phyloP scores from a whole-genome alignment of 2,329 filamentous ascomycete species.

The Rhinocladiella similis region DNA sequence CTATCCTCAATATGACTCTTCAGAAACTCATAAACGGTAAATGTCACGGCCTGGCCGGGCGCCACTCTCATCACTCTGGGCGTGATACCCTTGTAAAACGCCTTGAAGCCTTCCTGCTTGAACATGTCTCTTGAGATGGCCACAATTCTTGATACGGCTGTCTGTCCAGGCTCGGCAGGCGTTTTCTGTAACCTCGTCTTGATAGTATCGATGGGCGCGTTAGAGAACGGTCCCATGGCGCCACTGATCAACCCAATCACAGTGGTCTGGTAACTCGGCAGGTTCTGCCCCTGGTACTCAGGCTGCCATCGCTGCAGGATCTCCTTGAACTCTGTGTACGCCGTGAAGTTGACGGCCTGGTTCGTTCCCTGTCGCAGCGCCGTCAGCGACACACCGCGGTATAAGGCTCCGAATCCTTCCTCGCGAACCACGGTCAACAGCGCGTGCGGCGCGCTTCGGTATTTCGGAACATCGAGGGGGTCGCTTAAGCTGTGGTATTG shows the following conservation, averaged over 20 bases:
- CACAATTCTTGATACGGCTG: constrained; percentile 75
- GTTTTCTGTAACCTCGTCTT: constrained; percentile 95
- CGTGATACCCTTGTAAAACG: constrained; percentile 99
- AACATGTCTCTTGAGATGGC: constrained; percentile 82
- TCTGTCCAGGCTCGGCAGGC: constrained; percentile 77
- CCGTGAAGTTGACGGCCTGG: constrained; percentile 98
- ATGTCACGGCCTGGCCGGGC: constrained; percentile 82
- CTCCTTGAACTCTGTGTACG: constrained; percentile 91
- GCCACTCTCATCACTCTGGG: constrained; percentile 96
- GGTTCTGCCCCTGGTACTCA: constrained; percentile 60
- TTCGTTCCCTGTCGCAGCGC: constrained; percentile 93
- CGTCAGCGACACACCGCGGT: constrained; percentile 90
- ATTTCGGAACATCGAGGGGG: constrained; percentile 93
- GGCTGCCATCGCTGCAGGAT: constrained; percentile 72
- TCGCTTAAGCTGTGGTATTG: constrained; percentile 98
- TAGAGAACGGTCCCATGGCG: constrained; percentile 93
- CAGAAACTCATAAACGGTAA: constrained; percentile 74
- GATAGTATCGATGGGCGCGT: constrained; percentile 98
- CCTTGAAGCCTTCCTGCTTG: constrained; percentile 88
- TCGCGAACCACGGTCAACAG: constrained; percentile 87
- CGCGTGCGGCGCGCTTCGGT: constrained; percentile 85
- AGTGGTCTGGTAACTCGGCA: constrained; percentile 89
- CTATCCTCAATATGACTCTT: constrained; percentile 71
- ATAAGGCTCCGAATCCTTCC: constrained; percentile 83
- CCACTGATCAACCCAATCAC: constrained; percentile 87